Percentiles rank a stretch among this genome's conserved stretches.
These are phyloP conservation scores for Coleophoma crateriformis DNA, from an alignment of 2,329 filamentous ascomycete species.

Conservation along the genomic window DNA sequence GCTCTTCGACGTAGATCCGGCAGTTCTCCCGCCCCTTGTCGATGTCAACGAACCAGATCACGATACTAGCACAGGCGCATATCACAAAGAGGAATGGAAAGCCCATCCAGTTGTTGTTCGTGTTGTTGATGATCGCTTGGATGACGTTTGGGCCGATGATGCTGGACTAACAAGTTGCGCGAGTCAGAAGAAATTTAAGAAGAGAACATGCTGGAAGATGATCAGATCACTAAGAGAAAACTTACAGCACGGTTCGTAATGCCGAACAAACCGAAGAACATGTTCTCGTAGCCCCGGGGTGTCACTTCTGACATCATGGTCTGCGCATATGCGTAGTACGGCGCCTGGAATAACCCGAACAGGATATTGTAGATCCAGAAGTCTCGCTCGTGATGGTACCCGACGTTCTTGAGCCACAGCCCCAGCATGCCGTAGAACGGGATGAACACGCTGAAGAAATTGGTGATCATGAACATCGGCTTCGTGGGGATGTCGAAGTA, in stretches of 20 bases:
- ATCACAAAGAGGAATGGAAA: constrained; percentile 36
- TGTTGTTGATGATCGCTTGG: constrained; percentile 35
- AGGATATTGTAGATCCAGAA: constrained; percentile 37
- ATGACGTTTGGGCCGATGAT: constrained; percentile 37
- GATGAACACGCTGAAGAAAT: constrained; percentile 34
- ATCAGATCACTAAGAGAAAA: background rate
- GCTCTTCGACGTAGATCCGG: constrained; percentile 29
- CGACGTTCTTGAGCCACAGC: constrained; percentile 31
- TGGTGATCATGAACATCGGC: constrained; percentile 34
- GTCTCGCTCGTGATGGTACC: constrained; percentile 32
- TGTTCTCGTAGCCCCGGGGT: constrained; percentile 35
- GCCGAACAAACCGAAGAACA: constrained; percentile 37
- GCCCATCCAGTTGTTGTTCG: constrained; percentile 36
- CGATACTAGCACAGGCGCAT: constrained; percentile 29
- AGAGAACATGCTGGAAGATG: background rate
- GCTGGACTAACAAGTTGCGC: constrained; percentile 25
- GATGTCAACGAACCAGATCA: constrained; percentile 33
- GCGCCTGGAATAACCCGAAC: constrained; percentile 35
- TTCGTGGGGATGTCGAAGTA: constrained; percentile 35
- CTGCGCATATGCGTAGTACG: constrained; percentile 36
- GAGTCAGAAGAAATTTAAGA: background rate
- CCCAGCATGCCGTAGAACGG: constrained; percentile 36
- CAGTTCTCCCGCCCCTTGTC: constrained; percentile 34
- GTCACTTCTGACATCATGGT: constrained; percentile 38
- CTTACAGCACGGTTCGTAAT: constrained; percentile 36